Percentiles rank a stretch among this genome's conserved stretches.
phyloP scores from a whole-genome alignment of 495 filamentous ascomycete species.

The Xylona heveae region DNA sequence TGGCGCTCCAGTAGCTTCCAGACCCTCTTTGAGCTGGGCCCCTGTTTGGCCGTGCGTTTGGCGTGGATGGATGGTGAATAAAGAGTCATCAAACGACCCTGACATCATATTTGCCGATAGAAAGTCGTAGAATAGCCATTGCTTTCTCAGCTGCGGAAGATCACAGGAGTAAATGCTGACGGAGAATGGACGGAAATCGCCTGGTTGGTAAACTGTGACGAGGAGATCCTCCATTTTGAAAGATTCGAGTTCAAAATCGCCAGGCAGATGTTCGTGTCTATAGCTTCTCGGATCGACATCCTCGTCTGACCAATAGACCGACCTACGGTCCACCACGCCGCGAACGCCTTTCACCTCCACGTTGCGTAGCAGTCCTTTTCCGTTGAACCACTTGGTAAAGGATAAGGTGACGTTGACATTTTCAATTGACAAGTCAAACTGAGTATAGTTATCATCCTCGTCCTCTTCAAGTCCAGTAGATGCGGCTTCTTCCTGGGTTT shows the following conservation, averaged over 20 bases:
- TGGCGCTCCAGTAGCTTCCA: conserved; percentile 26
- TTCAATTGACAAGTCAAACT: conserved; percentile 88
- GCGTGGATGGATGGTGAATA: conserved; percentile 91
- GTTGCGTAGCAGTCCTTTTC: conserved; percentile 75
- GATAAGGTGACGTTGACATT: conserved; percentile 95
- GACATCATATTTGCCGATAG: conserved; percentile 89
- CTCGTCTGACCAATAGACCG: conserved; percentile 47
- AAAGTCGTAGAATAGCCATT: conserved; percentile 96
- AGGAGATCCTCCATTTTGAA: conserved; percentile 93
- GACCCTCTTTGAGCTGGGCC: conserved; percentile 26
- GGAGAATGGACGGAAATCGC: conserved; percentile 76
- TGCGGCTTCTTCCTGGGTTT: conserved; percentile 15
- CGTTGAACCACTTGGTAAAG: conserved; percentile 94
- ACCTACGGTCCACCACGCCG: conserved; percentile 81
- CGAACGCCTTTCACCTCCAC: conserved; percentile 91
- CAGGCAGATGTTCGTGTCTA: conserved; percentile 68
- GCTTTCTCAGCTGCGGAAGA: conserved; percentile 76
- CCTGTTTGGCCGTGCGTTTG: conserved; percentile 59
- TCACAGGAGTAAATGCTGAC: conserved; percentile 92
- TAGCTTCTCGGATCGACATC: conserved; percentile 68
- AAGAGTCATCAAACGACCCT: conserved; percentile 81
- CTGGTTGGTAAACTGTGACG: conserved; percentile 78
- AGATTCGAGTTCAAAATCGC: conserved; percentile 88
- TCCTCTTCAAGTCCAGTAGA: conserved; percentile 26
- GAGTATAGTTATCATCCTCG: conserved; percentile 91